Conservation (phyloP, 192 early-diverging fungal species). For the Phycomyces blakesleeanus region DNA sequence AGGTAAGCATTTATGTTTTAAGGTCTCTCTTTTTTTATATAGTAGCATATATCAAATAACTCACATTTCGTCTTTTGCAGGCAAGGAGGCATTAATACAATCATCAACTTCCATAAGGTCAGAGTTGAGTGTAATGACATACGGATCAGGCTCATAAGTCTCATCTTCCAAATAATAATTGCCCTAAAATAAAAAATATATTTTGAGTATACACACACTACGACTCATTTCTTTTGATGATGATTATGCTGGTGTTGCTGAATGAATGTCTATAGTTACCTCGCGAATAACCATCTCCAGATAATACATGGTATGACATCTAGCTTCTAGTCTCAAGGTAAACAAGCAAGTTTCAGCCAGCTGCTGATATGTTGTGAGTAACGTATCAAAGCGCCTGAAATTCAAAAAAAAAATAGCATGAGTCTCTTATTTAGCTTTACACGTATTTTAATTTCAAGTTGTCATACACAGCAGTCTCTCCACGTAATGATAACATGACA, state of each 20-base stretch:
- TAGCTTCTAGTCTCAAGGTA: slow-evolving; percentile 77
- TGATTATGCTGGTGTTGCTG: too few species aligned
- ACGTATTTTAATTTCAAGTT: not conserved
- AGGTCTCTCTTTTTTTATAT: too few species aligned
- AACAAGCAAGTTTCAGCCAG: slow-evolving; percentile 79
- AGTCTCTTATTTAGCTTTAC: not conserved
- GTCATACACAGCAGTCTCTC: slow-evolving; percentile 43
- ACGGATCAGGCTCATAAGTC: slow-evolving; percentile 80
- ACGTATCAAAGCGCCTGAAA: slow-evolving; percentile 44
- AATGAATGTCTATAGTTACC: slow-evolving; percentile 43
- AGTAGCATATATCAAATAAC: not conserved
- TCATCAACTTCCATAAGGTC: slow-evolving; percentile 79
- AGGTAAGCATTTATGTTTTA: too few species aligned
- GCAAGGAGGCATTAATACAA: slow-evolving; percentile 57
- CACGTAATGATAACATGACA: slow-evolving; percentile 36
- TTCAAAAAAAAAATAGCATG: not conserved
- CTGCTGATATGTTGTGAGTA: slow-evolving; percentile 62
- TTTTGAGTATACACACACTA: too few species aligned
- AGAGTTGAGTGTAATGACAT: slow-evolving; percentile 77
- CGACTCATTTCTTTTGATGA: too few species aligned
- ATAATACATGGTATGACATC: slow-evolving; percentile 83
- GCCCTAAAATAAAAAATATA: slow-evolving; percentile 62
- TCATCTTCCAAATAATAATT: slow-evolving; percentile 77
- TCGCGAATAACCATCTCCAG: slow-evolving; percentile 88
- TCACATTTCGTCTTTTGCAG: slow-evolving; percentile 59